These are phyloP conservation scores for Chrysanthemum makinoi DNA, from an alignment of 129 eudicot genomes.

Conservation along the genomic window DNA sequence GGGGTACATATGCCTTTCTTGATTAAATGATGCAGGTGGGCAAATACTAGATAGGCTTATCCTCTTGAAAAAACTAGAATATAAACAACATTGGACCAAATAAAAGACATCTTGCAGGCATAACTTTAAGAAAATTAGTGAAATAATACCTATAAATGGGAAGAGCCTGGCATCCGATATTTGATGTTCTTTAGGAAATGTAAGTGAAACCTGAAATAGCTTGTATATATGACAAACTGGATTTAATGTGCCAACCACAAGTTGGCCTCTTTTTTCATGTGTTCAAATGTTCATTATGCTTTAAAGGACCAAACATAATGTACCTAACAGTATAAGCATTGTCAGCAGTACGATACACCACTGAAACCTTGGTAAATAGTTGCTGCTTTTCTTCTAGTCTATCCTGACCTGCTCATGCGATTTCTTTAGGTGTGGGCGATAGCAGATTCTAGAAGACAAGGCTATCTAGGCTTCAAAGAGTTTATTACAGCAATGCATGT, in stretches of 20 bases:
- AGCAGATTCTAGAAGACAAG: constrained; percentile 88
- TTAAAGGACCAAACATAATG: no score
- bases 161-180: constrained; percentile 1
- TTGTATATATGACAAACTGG: background rate
- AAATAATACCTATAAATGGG: background rate
- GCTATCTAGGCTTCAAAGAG: constrained; percentile 81
- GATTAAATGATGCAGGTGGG: background rate
- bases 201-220: constrained; percentile 12
- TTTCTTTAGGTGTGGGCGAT: constrained; percentile 84
- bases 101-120: background rate
- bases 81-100: background rate
- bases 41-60: background rate
- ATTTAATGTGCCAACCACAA: no score
- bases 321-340: no score
- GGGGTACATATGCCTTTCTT: background rate
- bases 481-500: constrained; percentile 11
- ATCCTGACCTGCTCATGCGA: constrained; percentile 1
- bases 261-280: no score
- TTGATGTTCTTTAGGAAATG: background rate
- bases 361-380: background rate
- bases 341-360: no score
- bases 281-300: no score
- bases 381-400: constrained; percentile 3
- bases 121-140: background rate
- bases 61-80: background rate